A percentile compares a stretch with the other conserved stretches of the same genome.
These are phyloP conservation scores for Teratosphaeria epicoccoides DNA, from an alignment of 2,329 filamentous ascomycete species.

Conservation along the genomic window DNA sequence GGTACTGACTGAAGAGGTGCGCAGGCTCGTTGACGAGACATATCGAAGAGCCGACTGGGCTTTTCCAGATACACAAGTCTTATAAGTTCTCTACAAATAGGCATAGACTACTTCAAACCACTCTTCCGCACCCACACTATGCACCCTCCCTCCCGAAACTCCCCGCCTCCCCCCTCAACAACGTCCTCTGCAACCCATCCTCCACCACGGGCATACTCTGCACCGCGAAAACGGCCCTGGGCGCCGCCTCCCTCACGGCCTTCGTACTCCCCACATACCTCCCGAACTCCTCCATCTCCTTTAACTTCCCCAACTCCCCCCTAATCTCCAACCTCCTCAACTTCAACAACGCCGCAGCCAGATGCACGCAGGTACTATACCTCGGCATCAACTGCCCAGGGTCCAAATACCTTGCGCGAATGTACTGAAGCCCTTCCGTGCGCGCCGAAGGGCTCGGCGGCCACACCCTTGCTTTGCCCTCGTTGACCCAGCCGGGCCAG, in stretches of 20 bases:
- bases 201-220: constrained; percentile 33
- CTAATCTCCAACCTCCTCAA: constrained; percentile 27
- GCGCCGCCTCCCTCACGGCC: constrained; percentile 27
- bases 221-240: constrained; percentile 32
- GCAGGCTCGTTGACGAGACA: too few species aligned
- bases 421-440: constrained; percentile 19
- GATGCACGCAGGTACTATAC: constrained; percentile 34
- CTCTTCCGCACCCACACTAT: too few species aligned
- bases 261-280: constrained; percentile 19
- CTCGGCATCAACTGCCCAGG: constrained; percentile 26
- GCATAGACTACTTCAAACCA: too few species aligned
- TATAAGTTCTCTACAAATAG: too few species aligned
- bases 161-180: not conserved
- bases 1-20: too few species aligned
- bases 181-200: constrained; percentile 17
- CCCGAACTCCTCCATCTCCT: not conserved
- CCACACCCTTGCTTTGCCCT: constrained; percentile 2
- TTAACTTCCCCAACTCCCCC: constrained; percentile 4
- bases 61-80: too few species aligned
- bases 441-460: constrained; percentile 15
- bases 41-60: too few species aligned
- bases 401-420: constrained; percentile 18
- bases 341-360: constrained; percentile 29
- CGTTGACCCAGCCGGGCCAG: constrained; percentile 62
- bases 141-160: not conserved